Evolutionary conservation across 257 asterid genomes (phyloP).

Genomic region (Thymus quinquecostatus): DNA sequence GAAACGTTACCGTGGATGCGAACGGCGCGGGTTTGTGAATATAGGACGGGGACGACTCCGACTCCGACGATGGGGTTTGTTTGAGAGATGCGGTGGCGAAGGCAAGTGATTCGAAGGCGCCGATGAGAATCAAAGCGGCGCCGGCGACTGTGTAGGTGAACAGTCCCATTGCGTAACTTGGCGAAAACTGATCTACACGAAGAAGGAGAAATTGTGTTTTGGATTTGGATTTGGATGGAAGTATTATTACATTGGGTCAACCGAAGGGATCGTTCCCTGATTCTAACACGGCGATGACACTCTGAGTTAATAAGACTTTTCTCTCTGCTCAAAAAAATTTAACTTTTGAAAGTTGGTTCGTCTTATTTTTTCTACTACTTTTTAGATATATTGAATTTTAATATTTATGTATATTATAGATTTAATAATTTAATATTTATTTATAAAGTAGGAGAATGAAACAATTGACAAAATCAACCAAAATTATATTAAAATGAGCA

Average conservation of each 20-base stretch:
- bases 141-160: slow-evolving; percentile 78
- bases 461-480: too few relatives aligned
- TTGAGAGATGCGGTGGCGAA: slow-evolving; percentile 43
- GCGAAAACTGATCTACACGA: background rate
- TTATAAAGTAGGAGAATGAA: too few relatives aligned
- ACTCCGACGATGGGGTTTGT: slow-evolving; percentile 29
- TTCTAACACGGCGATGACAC: too few relatives aligned
- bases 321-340: too few relatives aligned
- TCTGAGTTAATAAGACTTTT: too few relatives aligned
- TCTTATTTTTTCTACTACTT: too few relatives aligned
- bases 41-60: slow-evolving; percentile 34
- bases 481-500: too few relatives aligned
- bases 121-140: slow-evolving; percentile 65
- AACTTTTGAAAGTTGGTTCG: too few relatives aligned
- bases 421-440: too few relatives aligned
- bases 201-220: slow-evolving; percentile 3
- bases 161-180: slow-evolving; percentile 59
- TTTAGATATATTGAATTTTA: too few relatives aligned
- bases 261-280: background rate
- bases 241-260: background rate
- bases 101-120: slow-evolving; percentile 68
- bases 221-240: background rate
- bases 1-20: slow-evolving; percentile 58
- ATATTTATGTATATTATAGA: too few relatives aligned
- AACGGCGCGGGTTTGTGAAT: slow-evolving; percentile 27